Conservation (phyloP, 257 asterid species). For the Anisodus acutangulus region DNA sequence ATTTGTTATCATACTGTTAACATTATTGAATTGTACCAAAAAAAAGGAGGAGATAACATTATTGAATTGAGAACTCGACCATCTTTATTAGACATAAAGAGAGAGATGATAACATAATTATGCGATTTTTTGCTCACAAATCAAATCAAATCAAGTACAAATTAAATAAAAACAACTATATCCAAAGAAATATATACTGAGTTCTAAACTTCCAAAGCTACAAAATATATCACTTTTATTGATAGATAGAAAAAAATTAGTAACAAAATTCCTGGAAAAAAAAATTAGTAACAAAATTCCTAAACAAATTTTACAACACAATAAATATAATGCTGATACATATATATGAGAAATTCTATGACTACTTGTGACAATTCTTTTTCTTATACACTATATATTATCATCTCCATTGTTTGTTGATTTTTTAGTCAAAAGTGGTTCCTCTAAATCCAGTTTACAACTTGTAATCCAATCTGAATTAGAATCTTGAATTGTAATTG, state of each 20-base stretch:
- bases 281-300: background rate
- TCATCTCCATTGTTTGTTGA: conserved; percentile 15
- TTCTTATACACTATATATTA: background rate
- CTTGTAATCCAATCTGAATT: conserved; percentile 32
- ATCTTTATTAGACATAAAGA: too few relatives aligned
- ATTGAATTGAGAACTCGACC: too few relatives aligned
- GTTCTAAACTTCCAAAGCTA: too few relatives aligned
- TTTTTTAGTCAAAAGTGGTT: conserved; percentile 52
- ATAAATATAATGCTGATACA: background rate
- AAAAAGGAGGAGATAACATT: too few relatives aligned
- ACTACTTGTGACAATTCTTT: background rate
- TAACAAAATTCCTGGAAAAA: background rate
- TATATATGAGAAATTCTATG: background rate
- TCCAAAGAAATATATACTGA: too few relatives aligned
- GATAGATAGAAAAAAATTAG: background rate
- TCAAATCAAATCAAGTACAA: too few relatives aligned
- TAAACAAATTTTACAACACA: background rate
- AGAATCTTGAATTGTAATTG: conserved; percentile 24
- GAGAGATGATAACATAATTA: too few relatives aligned
- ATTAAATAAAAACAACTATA: too few relatives aligned
- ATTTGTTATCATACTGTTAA: too few relatives aligned
- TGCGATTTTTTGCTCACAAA: too few relatives aligned
- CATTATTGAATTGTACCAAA: too few relatives aligned
- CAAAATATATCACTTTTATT: too few relatives aligned
- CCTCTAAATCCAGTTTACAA: conserved; percentile 50